Percentiles rank a stretch among this genome's conserved stretches.
phyloP scores from a whole-genome alignment of 1,284 basidiomycete species.

The Amylostereum chailletii region DNA sequence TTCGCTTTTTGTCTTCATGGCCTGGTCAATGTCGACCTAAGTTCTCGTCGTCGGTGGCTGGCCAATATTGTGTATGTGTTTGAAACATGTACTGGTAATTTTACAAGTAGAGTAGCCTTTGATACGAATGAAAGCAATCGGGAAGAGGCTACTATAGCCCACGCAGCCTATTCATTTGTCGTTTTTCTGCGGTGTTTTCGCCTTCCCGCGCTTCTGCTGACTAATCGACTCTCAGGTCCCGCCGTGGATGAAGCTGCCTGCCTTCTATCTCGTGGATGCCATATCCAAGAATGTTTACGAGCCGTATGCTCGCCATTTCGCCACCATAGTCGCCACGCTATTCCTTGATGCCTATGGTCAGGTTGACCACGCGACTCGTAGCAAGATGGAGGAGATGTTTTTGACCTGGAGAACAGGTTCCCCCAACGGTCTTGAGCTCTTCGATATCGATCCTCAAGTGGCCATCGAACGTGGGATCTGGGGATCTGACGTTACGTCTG shows the following conservation, averaged over 20 bases:
- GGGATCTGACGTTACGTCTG: slow-evolving; percentile 39
- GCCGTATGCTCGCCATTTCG: slow-evolving; percentile 79
- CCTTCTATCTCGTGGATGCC: slow-evolving; percentile 93
- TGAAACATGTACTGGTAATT: too few species aligned
- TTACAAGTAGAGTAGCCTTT: too few species aligned
- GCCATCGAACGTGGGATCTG: slow-evolving; percentile 74
- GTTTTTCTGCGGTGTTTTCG: slow-evolving; percentile 19
- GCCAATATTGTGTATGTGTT: too few species aligned
- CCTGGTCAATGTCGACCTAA: too few species aligned
- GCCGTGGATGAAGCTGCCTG: slow-evolving; percentile 84
- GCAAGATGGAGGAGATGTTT: slow-evolving; percentile 95
- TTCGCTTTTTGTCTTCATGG: slow-evolving; percentile 11
- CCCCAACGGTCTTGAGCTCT: slow-evolving; percentile 73
- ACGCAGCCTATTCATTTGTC: too few species aligned
- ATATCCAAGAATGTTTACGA: slow-evolving; percentile 92
- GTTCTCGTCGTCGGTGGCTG: too few species aligned
- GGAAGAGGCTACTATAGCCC: too few species aligned
- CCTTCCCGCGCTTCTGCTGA: slow-evolving; percentile 40
- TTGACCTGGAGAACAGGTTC: slow-evolving; percentile 86
- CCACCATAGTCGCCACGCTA: slow-evolving; percentile 65
- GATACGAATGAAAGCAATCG: too few species aligned
- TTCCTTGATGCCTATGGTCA: slow-evolving; percentile 81
- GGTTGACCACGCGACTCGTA: slow-evolving; percentile 76
- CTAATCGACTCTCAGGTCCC: slow-evolving; percentile 62
- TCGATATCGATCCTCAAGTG: slow-evolving; percentile 64